Percentiles rank a stretch among this genome's conserved stretches.
phyloP scores from a whole-genome alignment of 2,329 filamentous ascomycete genomes.

The Colletotrichum liriopes region DNA sequence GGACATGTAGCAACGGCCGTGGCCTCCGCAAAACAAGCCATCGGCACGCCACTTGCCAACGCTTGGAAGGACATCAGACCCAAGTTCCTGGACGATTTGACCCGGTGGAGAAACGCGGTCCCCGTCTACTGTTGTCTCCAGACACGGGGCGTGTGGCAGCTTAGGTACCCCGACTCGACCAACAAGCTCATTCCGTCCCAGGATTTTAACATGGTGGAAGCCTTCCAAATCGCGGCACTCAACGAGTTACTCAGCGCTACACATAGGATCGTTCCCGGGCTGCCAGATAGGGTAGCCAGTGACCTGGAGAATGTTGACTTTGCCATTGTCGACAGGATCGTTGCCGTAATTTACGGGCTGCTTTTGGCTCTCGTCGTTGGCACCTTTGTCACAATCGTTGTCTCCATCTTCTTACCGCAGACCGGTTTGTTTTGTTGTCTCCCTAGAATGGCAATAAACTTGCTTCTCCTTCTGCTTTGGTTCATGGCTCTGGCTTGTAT shows the following conservation, averaged over 20 bases:
- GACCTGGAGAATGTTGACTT: not conserved
- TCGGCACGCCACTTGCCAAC: not conserved
- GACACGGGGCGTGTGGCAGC: slow-evolving; percentile 10
- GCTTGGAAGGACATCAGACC: not conserved
- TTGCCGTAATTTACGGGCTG: too few species aligned
- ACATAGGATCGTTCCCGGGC: not conserved
- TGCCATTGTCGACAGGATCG: too few species aligned
- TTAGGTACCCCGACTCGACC: not conserved
- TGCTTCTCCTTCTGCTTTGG: too few species aligned
- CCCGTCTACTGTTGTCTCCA: slow-evolving; percentile 3
- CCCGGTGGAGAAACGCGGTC: not conserved
- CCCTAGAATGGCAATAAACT: too few species aligned
- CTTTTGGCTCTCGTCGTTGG: too few species aligned
- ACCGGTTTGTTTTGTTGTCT: too few species aligned
- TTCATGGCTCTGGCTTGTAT: too few species aligned
- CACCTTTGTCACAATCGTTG: too few species aligned
- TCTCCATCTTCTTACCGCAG: too few species aligned
- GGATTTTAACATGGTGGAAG: not conserved
- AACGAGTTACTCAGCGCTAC: not conserved
- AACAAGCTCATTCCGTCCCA: not conserved
- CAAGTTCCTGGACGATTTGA: slow-evolving; percentile 3
- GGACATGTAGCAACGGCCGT: slow-evolving; percentile 7
- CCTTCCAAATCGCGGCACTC: not conserved
- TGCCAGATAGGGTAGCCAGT: not conserved
- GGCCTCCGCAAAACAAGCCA: not conserved